Evolutionary conservation across 768 basidiomycete species (phyloP).

Genomic region (Suillus variegatus): DNA sequence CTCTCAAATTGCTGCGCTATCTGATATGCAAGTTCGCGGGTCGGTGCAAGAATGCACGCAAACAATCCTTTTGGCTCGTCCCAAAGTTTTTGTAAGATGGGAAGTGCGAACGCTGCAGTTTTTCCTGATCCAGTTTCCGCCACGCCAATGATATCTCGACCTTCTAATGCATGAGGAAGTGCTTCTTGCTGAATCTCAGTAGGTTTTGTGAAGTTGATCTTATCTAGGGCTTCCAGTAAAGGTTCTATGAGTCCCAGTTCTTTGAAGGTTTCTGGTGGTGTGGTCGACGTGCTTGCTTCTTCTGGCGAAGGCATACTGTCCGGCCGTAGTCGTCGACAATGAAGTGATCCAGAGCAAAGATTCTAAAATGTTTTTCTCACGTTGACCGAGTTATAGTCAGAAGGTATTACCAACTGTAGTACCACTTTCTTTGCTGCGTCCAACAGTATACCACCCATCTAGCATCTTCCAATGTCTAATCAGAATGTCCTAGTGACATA

Average conservation of each 20-base stretch:
- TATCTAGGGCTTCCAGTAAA: constrained; percentile 80
- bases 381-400: not conserved
- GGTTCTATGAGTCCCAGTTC: constrained; percentile 88
- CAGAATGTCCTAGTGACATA: constrained; percentile 70
- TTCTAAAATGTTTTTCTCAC: constrained; percentile 12
- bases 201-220: constrained; percentile 80
- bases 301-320: constrained; percentile 60
- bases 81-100: constrained; percentile 96
- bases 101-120: constrained; percentile 95
- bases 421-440: not conserved
- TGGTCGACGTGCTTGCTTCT: constrained; percentile 53
- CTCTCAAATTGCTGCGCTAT: constrained; percentile 97
- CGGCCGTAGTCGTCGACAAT: not conserved
- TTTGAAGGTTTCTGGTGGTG: constrained; percentile 61
- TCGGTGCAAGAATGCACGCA: constrained; percentile 92
- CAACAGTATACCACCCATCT: not conserved
- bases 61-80: constrained; percentile 93
- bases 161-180: constrained; percentile 86
- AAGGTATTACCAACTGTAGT: not conserved
- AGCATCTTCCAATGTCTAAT: constrained; percentile 30
- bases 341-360: not conserved
- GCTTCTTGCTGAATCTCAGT: constrained; percentile 88
- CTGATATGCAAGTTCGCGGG: constrained; percentile 97
- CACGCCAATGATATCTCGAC: constrained; percentile 97
- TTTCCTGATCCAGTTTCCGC: constrained; percentile 98